A percentile compares a stretch with the other conserved stretches of the same genome.
These are phyloP conservation scores for Heimioporus retisporus DNA, from an alignment of 1,284 basidiomycete genomes.

Conservation along the genomic window DNA sequence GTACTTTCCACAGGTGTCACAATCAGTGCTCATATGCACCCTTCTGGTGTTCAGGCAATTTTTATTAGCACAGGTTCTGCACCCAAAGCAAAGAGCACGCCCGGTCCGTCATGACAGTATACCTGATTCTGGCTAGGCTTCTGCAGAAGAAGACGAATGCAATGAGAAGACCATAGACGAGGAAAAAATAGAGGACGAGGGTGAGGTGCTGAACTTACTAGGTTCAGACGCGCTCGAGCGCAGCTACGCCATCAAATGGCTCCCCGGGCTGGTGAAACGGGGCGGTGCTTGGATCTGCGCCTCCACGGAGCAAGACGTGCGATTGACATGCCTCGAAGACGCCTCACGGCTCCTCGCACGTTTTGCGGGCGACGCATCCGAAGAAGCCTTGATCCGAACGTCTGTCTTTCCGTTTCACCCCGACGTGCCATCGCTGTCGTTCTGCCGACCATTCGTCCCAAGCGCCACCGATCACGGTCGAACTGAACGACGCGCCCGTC, in stretches of 20 bases:
- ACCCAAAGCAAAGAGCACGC: constrained; percentile 29
- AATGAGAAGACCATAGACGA: constrained; percentile 30
- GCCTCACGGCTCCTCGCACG: constrained; percentile 70
- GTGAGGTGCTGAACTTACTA: constrained; percentile 44
- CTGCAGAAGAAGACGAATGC: constrained; percentile 63
- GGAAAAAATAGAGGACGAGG: constrained; percentile 3
- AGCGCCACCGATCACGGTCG: constrained; percentile 54
- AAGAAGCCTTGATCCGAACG: constrained; percentile 59
- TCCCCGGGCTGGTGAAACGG: constrained; percentile 71
- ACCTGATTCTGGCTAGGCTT: constrained; percentile 73
- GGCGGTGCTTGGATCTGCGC: constrained; percentile 62
- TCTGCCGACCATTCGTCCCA: not conserved
- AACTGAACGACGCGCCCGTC: constrained; percentile 85
- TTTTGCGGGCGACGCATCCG: constrained; percentile 54
- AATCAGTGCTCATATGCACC: not conserved
- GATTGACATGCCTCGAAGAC: constrained; percentile 45
- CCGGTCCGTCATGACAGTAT: constrained; percentile 52
- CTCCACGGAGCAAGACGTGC: constrained; percentile 39
- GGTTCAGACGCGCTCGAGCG: constrained; percentile 64
- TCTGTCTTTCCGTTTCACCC: constrained; percentile 59
- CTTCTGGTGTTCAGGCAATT: constrained; percentile 25
- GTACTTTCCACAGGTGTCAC: constrained; percentile 50
- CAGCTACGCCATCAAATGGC: constrained; percentile 64
- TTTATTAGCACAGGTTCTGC: constrained; percentile 19
- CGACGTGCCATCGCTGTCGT: constrained; percentile 10